Percentiles rank a stretch among this genome's conserved stretches.
Conservation (phyloP, 73 alveolate species). For the Paramecium sonneborni region DNA sequence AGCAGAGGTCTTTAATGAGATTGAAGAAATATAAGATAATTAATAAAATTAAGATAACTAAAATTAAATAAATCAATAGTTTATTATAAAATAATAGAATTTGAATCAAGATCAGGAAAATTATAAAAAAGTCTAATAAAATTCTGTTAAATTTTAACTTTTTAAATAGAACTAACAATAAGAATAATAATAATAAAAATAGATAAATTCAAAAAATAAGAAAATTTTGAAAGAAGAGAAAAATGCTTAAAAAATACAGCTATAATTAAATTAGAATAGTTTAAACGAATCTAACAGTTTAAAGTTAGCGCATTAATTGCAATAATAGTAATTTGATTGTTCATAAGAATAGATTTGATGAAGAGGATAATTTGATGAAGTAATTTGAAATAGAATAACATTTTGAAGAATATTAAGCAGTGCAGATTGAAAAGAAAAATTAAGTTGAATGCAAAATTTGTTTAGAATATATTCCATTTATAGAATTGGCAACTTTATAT, state of each 20-base stretch:
- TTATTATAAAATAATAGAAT: too few relatives aligned
- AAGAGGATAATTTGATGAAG: neutral
- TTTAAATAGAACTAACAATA: too few relatives aligned
- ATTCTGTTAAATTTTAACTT: too few relatives aligned
- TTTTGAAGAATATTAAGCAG: neutral
- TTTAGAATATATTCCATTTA: neutral
- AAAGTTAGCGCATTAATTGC: neutral
- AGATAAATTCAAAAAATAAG: too few relatives aligned
- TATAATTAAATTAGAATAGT: neutral
- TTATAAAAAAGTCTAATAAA: too few relatives aligned
- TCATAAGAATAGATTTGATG: neutral
- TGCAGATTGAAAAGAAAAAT: neutral
- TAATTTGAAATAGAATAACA: neutral
- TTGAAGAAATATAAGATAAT: too few relatives aligned
- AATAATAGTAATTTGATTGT: neutral
- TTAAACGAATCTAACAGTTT: neutral
- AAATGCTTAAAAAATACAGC: neutral
- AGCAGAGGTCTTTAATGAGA: neutral
- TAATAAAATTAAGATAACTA: too few relatives aligned
- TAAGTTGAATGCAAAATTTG: conserved; percentile 5
- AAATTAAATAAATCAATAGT: too few relatives aligned
- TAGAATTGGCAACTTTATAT: neutral
- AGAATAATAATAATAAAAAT: too few relatives aligned
- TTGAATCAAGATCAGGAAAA: too few relatives aligned
- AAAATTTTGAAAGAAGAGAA: too few relatives aligned